phyloP scores from a whole-genome alignment of 495 filamentous ascomycete genomes.

The Hypoxylon crocopeplum region DNA sequence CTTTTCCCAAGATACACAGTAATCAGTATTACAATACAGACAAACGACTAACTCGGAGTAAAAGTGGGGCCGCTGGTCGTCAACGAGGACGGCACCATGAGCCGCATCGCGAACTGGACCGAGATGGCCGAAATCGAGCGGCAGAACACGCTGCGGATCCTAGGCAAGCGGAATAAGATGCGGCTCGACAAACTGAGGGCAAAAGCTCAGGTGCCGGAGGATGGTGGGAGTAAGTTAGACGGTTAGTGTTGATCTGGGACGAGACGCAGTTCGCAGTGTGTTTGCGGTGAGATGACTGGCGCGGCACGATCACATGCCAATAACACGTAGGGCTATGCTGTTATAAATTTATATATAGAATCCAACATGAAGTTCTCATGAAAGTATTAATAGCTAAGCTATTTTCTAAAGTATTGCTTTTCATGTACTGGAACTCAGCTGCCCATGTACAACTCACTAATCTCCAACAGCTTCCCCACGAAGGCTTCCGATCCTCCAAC shows the following conservation, averaged over 20 bases:
- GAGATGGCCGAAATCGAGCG: conserved; percentile 69
- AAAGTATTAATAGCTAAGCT: no score
- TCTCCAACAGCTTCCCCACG: no score
- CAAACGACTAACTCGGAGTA: neutral
- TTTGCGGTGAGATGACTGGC: no score
- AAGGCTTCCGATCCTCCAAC: neutral
- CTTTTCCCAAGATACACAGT: neutral
- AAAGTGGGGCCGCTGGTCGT: conserved; percentile 70
- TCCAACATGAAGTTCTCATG: no score
- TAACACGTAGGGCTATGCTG: no score
- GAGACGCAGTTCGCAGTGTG: no score
- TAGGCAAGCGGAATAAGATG: conserved; percentile 69
- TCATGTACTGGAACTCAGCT: no score
- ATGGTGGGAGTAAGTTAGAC: neutral
- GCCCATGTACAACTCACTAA: no score
- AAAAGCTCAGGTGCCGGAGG: conserved; percentile 21
- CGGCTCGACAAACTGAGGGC: conserved; percentile 62
- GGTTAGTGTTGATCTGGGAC: neutral
- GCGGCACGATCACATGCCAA: no score
- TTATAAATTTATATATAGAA: no score
- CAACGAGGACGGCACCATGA: conserved; percentile 68
- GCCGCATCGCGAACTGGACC: conserved; percentile 71
- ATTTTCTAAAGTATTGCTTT: no score
- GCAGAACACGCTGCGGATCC: conserved; percentile 64
- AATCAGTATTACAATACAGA: neutral